Evolutionary conservation across 768 basidiomycete species (phyloP).

Genomic region (Pulveroboletus ravenelii): DNA sequence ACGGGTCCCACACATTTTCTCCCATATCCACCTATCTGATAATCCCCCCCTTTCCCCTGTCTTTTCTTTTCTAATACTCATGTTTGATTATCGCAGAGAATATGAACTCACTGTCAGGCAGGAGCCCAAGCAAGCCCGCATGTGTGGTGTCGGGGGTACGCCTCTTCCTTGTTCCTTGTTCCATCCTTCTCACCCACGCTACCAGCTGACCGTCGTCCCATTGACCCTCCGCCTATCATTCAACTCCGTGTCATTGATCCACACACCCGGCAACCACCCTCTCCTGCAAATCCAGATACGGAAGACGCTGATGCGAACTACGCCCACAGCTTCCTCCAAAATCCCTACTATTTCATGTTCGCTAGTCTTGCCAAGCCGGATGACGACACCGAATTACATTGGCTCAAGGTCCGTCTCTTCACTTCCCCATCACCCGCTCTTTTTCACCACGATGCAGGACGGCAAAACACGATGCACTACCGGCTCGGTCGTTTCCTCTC

Average conservation of each 20-base stretch:
- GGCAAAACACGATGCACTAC: constrained; percentile 90
- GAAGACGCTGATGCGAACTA: constrained; percentile 38
- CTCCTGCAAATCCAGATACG: constrained; percentile 26
- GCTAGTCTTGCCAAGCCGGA: constrained; percentile 86
- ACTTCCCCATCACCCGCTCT: background rate
- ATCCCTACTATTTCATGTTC: constrained; percentile 96
- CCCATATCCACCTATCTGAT: constrained; percentile 12
- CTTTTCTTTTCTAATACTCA: constrained; percentile 5
- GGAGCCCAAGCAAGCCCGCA: constrained; percentile 87
- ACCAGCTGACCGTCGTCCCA: constrained; percentile 90
- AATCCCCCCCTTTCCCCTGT: background rate
- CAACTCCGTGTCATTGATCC: constrained; percentile 85
- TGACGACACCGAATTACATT: constrained; percentile 84
- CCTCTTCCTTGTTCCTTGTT: constrained; percentile 31
- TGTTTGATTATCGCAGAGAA: constrained; percentile 45
- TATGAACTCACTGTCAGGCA: constrained; percentile 86
- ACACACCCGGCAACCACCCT: constrained; percentile 30
- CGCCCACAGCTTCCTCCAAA: constrained; percentile 68
- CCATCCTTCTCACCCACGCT: background rate
- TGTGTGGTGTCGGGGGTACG: constrained; percentile 87
- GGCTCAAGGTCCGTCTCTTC: constrained; percentile 55
- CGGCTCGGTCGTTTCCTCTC: constrained; percentile 81
- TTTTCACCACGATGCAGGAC: constrained; percentile 48
- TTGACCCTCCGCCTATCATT: constrained; percentile 96
- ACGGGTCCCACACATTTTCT: constrained; percentile 5